Conservation (phyloP, 768 basidiomycete species). For the Mycena haematopus region DNA sequence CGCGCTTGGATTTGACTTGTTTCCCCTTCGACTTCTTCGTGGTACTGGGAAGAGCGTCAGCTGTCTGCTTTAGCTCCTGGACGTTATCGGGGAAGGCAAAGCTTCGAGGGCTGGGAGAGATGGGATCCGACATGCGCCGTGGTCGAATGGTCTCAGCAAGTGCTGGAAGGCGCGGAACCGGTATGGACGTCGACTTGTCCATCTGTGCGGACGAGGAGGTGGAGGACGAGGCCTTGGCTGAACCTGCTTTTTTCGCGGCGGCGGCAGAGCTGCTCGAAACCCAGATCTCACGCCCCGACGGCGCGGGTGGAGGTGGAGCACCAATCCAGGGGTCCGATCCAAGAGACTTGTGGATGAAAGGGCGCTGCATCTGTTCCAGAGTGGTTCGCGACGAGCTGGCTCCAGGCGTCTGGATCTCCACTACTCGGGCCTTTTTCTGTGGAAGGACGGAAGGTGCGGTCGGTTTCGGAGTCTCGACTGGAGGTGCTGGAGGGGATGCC, state of each 20-base stretch:
- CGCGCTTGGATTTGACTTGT: conserved; percentile 40
- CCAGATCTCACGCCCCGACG: conserved; percentile 14
- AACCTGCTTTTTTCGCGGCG: conserved; percentile 19
- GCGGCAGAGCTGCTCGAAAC: conserved; percentile 22
- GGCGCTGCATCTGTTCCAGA: conserved; percentile 30
- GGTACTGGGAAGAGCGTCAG: conserved; percentile 20
- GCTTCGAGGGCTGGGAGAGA: conserved; percentile 33
- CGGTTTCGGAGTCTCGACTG: conserved; percentile 21
- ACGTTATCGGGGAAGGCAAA: conserved; percentile 27
- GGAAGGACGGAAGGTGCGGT: conserved; percentile 22
- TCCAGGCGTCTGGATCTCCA: conserved; percentile 26
- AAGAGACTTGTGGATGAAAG: conserved; percentile 26
- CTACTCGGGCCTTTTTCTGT: conserved; percentile 17
- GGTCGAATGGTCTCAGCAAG: conserved; percentile 31
- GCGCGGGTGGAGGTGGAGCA: conserved; percentile 2
- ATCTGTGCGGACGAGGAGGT: conserved; percentile 28
- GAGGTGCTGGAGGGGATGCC: conserved; percentile 3
- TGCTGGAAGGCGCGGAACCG: conserved; percentile 14
- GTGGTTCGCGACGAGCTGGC: conserved; percentile 32
- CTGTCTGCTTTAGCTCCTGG: conserved; percentile 12
- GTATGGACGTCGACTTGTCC: conserved; percentile 33
- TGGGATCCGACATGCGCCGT: conserved; percentile 40
- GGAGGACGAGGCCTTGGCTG: neutral
- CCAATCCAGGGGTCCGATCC: conserved; percentile 17
- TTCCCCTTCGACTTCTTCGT: conserved; percentile 36